Evolutionary conservation across 148 eudicot species (phyloP).

Genomic region (Heliosperma pusillum): DNA sequence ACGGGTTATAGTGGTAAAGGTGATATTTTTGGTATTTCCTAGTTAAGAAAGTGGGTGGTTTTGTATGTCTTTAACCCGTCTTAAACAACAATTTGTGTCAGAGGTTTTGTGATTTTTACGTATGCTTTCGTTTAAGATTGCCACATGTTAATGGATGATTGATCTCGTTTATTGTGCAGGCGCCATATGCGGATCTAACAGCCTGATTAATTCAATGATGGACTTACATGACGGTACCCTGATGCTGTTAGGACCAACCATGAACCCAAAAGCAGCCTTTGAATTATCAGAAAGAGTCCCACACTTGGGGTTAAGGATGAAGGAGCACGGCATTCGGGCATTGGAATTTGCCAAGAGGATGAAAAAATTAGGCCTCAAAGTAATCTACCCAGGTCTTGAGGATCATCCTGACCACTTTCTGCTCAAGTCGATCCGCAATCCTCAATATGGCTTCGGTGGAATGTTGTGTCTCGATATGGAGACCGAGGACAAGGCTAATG

Average conservation of each 20-base stretch:
- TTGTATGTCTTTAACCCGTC: too few species aligned
- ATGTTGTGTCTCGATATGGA: conserved; percentile 83
- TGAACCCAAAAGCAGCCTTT: conserved; percentile 92
- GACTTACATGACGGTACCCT: conserved; percentile 84
- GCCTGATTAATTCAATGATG: conserved; percentile 91
- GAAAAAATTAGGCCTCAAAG: conserved; percentile 75
- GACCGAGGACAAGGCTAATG: conserved; percentile 66
- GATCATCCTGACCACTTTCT: conserved; percentile 74
- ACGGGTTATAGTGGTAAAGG: too few species aligned
- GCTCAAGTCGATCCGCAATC: conserved; percentile 53
- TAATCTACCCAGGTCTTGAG: conserved; percentile 83
- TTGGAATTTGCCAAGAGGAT: conserved; percentile 59
- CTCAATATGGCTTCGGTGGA: conserved; percentile 79
- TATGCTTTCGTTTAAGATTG: too few species aligned
- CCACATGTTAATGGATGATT: background rate
- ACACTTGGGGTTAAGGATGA: conserved; percentile 76
- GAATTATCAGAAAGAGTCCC: conserved; percentile 84
- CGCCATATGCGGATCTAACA: conserved; percentile 78
- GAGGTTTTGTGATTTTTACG: background rate
- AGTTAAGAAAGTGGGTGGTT: too few species aligned
- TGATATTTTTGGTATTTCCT: too few species aligned
- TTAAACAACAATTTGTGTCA: too few species aligned
- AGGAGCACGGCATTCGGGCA: conserved; percentile 80
- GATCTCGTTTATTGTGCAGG: conserved; percentile 34
- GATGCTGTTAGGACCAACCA: conserved; percentile 92